A percentile compares a stretch with the other conserved stretches of the same genome.
Conservation (phyloP, 2,329 filamentous ascomycete species). For the Pestalotiopsis sp. region DNA sequence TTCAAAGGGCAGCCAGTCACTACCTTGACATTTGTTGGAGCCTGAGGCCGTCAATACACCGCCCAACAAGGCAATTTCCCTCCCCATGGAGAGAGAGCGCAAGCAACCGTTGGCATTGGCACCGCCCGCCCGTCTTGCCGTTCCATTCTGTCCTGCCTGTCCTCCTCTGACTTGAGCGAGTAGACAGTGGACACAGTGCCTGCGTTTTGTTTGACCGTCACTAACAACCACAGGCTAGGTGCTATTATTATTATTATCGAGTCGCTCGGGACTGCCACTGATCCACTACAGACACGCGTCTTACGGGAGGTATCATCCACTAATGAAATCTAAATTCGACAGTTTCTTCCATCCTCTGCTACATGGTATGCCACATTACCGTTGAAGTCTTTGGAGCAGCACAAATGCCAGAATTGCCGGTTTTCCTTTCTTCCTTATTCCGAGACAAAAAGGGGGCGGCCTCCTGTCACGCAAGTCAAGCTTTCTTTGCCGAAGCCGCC, state of each 20-base stretch:
- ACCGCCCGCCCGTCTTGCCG: background rate
- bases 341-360: background rate
- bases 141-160: no score
- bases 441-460: background rate
- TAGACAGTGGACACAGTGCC: background rate
- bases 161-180: background rate
- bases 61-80: background rate
- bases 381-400: background rate
- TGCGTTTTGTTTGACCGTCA: background rate
- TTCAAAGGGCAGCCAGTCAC: background rate
- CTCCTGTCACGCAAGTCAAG: background rate
- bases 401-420: background rate
- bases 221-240: background rate
- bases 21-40: background rate
- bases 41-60: constrained; percentile 4
- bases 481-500: background rate
- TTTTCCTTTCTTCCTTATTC: background rate
- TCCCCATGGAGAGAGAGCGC: background rate
- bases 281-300: constrained; percentile 14
- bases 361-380: background rate
- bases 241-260: background rate
- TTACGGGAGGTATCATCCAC: constrained; percentile 12
- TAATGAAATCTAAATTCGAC: background rate
- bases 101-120: background rate
- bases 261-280: background rate